Conservation (phyloP, 1,139 yeast species). For the Kodamaea suecica region DNA sequence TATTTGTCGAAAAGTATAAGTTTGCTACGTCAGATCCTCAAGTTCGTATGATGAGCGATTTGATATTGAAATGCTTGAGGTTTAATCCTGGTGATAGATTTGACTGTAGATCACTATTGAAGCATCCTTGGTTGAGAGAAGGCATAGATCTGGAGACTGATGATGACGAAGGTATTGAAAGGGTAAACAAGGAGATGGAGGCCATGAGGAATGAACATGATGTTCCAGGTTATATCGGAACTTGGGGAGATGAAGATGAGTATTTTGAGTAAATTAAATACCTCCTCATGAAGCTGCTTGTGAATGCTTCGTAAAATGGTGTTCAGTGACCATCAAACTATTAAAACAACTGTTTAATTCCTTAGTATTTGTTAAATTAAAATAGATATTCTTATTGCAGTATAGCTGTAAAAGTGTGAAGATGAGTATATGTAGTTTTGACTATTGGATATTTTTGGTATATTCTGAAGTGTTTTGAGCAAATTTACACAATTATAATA, state of each 20-base stretch:
- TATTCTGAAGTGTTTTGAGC: no score
- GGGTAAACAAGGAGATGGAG: constrained; percentile 10
- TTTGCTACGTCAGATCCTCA: constrained; percentile 28
- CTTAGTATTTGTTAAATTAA: no score
- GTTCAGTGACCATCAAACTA: no score
- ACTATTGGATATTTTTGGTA: no score
- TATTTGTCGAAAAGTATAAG: constrained; percentile 70
- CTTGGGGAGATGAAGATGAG: constrained; percentile 19
- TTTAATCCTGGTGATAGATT: constrained; percentile 63
- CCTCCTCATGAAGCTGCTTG: no score
- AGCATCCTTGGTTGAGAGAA: constrained; percentile 74
- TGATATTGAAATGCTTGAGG: constrained; percentile 61
- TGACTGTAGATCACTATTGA: constrained; percentile 31
- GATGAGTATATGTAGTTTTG: no score
- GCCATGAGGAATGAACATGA: constrained; percentile 12
- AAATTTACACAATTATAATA: no score
- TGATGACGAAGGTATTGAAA: constrained; percentile 16
- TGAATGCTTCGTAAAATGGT: no score
- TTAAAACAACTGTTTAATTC: no score
- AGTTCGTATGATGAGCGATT: constrained; percentile 30
- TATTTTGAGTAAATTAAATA: no score
- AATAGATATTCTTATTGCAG: no score
- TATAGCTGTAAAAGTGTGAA: no score
- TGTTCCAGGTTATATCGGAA: constrained; percentile 28
- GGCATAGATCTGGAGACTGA: constrained; percentile 60